Evolutionary conservation across 2,329 filamentous ascomycete species (phyloP), one percentile per base, ranked within the genome.

Genomic region (Trichoderma hamatum): DNA sequence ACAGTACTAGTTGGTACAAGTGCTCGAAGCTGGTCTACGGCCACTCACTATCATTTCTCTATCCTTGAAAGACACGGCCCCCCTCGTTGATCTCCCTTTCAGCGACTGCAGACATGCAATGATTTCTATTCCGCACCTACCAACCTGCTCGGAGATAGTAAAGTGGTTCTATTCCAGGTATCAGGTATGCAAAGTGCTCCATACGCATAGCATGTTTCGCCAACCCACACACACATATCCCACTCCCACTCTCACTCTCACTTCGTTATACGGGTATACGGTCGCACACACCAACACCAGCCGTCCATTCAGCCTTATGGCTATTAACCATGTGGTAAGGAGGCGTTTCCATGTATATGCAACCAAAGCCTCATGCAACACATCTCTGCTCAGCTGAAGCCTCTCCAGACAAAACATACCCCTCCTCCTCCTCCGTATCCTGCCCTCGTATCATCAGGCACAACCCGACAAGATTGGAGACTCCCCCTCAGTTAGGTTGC

Each of bases 271-370:
- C 9, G 9, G 7, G n/a, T 49, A 21, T 19, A n/a, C 28, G 49
- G 49, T 26, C 36, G 21, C 19, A 55, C 51, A 28, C 30, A 52
- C 13, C 26, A 26, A 28, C 30, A 52, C 13, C 26, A 26, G 14
- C 30, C 62, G 21, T 21, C 36, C 63, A 26, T 28, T 59, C 63
- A 67, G 63, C 63, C 63, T 67, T 67, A 67, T 59, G 39, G 28
- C 49, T 59, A 59, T 59, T 67, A 67, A 49, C 51, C 28, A 36
- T 36, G 39, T 30, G 32, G 32, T 24, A 9, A 32, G 26, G 36
- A 49, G 46, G 54, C 28, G 39, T 32, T 59, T 3, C 14, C 26
- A 54, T 24, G 51, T 11, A 30, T 24, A 34, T 64, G 63, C 49
- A 59, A 28, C 54, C n/a, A 36, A 24, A 46, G 63, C 39, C 54